These are phyloP conservation scores for Fusarium armeniacum DNA, from an alignment of 2,329 filamentous ascomycete species.

Conservation along the genomic window DNA sequence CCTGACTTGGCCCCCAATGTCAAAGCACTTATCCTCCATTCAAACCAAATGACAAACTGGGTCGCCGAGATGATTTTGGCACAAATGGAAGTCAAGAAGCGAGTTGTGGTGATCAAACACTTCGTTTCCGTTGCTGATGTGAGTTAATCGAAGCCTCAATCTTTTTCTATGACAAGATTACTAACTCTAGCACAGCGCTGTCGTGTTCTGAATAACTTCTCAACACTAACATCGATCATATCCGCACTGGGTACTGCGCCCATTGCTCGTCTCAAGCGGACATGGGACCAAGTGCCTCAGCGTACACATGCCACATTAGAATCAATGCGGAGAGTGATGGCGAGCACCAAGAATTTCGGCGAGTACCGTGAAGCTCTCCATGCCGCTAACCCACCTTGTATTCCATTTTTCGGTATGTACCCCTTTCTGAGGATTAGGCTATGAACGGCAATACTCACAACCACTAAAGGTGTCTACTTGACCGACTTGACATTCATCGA, in stretches of 20 bases:
- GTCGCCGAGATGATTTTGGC: conserved; percentile 98
- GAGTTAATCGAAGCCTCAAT: conserved; percentile 57
- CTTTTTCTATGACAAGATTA: not conserved
- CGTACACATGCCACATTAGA: conserved; percentile 86
- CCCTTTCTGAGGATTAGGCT: not conserved
- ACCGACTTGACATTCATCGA: conserved; percentile 99
- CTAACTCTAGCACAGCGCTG: conserved; percentile 78
- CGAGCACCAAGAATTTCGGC: conserved; percentile 97
- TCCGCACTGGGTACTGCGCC: conserved; percentile 94
- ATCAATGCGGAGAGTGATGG: conserved; percentile 94
- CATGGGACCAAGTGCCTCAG: conserved; percentile 93
- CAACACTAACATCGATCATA: conserved; percentile 96
- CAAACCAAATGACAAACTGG: conserved; percentile 99
- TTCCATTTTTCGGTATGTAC: conserved; percentile 91
- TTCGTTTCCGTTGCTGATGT: conserved; percentile 97
- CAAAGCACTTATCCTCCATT: conserved; percentile 95
- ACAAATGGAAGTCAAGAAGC: conserved; percentile 93
- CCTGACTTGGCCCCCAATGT: conserved; percentile 92
- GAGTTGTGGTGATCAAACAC: conserved; percentile 97
- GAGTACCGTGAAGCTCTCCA: conserved; percentile 96
- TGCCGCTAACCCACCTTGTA: conserved; percentile 94
- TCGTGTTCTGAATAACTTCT: conserved; percentile 93
- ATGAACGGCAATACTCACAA: conserved; percentile 23
- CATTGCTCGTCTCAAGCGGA: conserved; percentile 92
- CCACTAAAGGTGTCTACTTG: conserved; percentile 83